phyloP scores from a whole-genome alignment of 345 rosid genomes.

The Eucalyptus shirleyi region DNA sequence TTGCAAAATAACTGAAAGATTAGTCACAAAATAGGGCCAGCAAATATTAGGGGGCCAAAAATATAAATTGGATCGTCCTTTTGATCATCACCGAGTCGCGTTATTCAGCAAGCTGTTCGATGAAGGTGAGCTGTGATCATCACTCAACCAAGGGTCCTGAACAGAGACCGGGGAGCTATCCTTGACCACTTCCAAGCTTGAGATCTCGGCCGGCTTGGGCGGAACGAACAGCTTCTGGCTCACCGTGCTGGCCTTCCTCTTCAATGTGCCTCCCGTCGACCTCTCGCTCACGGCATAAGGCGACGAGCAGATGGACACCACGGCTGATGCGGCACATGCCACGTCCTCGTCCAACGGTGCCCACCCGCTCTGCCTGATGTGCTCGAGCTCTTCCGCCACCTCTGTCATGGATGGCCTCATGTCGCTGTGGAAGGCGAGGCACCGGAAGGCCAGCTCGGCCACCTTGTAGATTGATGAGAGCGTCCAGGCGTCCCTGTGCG shows the following conservation, averaged over 20 bases:
- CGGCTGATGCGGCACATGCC: constrained; percentile 28
- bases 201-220: constrained; percentile 18
- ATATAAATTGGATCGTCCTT: neutral
- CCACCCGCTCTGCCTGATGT: constrained; percentile 56
- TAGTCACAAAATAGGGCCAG: neutral
- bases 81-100: constrained; percentile 18
- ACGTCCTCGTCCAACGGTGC: constrained; percentile 30
- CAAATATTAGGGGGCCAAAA: neutral
- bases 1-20: neutral
- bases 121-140: constrained; percentile 82
- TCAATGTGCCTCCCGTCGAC: constrained; percentile 7
- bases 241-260: constrained; percentile 8
- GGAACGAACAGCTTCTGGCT: constrained; percentile 37
- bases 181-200: constrained; percentile 30
- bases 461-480: constrained; percentile 69
- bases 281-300: constrained; percentile 38
- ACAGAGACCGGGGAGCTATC: constrained; percentile 78
- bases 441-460: constrained; percentile 86
- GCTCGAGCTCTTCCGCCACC: constrained; percentile 85
- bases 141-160: constrained; percentile 86
- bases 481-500: constrained; percentile 83
- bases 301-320: constrained; percentile 30
- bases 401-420: constrained; percentile 94
- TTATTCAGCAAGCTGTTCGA: constrained; percentile 66
- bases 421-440: constrained; percentile 84